Evolutionary conservation across 164 flowering plant species (phyloP).

Genomic region (Stephania japonica): DNA sequence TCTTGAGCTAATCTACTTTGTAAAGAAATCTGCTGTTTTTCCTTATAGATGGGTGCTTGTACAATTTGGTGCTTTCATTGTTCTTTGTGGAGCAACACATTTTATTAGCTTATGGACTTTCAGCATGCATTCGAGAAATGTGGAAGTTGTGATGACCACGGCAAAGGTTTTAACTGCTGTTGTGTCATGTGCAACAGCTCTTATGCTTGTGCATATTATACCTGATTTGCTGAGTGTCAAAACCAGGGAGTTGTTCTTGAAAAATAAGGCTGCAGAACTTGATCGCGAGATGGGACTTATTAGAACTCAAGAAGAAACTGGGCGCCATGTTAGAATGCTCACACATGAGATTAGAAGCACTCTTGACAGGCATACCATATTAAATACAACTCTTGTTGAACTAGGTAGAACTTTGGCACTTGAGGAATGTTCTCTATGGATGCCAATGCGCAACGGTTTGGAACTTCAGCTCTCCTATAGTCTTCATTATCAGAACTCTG

Average conservation of each 20-base stretch:
- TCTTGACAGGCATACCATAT: constrained; percentile 72
- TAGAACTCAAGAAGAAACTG: constrained; percentile 84
- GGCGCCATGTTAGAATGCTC: constrained; percentile 85
- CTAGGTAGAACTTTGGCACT: constrained; percentile 68
- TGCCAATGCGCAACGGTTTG: constrained; percentile 71
- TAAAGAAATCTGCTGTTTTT: constrained; percentile 76
- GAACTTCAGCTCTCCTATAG: constrained; percentile 85
- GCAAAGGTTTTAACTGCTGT: constrained; percentile 70
- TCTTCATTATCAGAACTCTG: constrained; percentile 58
- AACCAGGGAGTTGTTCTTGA: constrained; percentile 74
- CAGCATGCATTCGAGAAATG: constrained; percentile 54
- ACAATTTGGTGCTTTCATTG: constrained; percentile 93
- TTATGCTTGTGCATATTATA: constrained; percentile 85
- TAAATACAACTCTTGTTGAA: constrained; percentile 79
- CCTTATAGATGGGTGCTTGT: constrained; percentile 94
- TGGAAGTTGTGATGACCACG: constrained; percentile 67
- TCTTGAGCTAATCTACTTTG: constrained; percentile 81
- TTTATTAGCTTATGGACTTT: constrained; percentile 89
- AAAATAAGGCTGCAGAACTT: constrained; percentile 83
- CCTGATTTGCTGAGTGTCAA: constrained; percentile 83
- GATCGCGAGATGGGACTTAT: constrained; percentile 88
- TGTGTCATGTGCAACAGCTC: constrained; percentile 84
- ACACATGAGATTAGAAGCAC: constrained; percentile 93
- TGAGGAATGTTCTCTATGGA: constrained; percentile 92
- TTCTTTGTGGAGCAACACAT: constrained; percentile 85